Percentiles rank a stretch among this genome's conserved stretches.
phyloP scores from a whole-genome alignment of 116 monocot species.

The Dioscorea cayenensis region DNA sequence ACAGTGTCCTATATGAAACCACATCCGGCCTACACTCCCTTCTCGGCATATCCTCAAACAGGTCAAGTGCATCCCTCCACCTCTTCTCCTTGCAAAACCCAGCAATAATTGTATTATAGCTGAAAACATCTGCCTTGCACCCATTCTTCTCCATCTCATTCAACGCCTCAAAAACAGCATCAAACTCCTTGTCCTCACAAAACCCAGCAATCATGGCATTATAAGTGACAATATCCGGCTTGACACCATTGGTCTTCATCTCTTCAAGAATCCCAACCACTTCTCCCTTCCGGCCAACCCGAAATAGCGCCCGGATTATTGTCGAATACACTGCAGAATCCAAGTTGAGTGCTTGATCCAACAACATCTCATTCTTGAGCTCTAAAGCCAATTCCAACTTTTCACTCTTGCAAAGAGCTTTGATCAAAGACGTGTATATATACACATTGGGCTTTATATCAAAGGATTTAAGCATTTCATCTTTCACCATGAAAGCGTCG shows the following conservation, averaged over 20 bases:
- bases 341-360: conserved; percentile 16
- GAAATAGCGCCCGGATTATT: conserved; percentile 45
- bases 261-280: conserved; percentile 56
- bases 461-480: conserved; percentile 33
- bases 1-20: conserved; percentile 42
- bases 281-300: conserved; percentile 45
- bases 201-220: conserved; percentile 83
- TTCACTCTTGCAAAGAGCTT: conserved; percentile 35
- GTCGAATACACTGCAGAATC: conserved; percentile 62
- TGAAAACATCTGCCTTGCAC: conserved; percentile 49
- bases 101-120: conserved; percentile 60
- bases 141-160: conserved; percentile 53
- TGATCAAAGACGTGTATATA: conserved; percentile 62
- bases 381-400: conserved; percentile 38
- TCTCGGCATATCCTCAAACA: conserved; percentile 91
- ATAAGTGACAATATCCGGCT: conserved; percentile 42
- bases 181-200: conserved; percentile 47
- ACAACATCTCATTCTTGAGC: conserved; percentile 48
- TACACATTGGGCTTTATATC: conserved; percentile 44
- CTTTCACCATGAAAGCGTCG: conserved; percentile 52
- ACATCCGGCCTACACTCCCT: conserved; percentile 56
- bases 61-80: conserved; percentile 50
- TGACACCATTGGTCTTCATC: conserved; percentile 48
- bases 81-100: conserved; percentile 39
- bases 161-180: conserved; percentile 50